Conservation (phyloP, 768 basidiomycete species). For the Lactarius tabidus region DNA sequence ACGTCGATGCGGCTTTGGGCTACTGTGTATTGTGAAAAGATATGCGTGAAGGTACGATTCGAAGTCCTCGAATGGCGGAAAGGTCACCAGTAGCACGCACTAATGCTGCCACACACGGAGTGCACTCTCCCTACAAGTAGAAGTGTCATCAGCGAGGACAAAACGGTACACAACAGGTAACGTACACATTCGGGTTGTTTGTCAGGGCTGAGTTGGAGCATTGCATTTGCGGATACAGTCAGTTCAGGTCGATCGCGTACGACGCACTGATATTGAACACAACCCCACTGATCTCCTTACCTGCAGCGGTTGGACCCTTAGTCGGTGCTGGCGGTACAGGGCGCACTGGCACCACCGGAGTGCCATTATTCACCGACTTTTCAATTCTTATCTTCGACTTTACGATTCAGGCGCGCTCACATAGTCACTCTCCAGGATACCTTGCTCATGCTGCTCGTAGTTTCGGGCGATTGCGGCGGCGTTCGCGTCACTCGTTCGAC, state of each 20-base stretch:
- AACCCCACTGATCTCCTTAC: constrained; percentile 65
- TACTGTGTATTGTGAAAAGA: constrained; percentile 63
- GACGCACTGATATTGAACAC: constrained; percentile 64
- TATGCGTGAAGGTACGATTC: constrained; percentile 81
- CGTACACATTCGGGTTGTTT: constrained; percentile 74
- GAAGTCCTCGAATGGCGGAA: constrained; percentile 91
- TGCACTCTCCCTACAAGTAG: constrained; percentile 58
- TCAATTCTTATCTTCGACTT: constrained; percentile 7
- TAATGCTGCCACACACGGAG: constrained; percentile 93
- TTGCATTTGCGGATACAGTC: constrained; percentile 48
- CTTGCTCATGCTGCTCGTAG: constrained; percentile 8
- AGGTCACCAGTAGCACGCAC: constrained; percentile 86
- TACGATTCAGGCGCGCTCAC: constrained; percentile 21
- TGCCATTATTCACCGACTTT: background rate
- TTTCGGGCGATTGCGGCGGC: constrained; percentile 18
- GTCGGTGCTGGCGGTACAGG: constrained; percentile 11
- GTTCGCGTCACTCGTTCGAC: constrained; percentile 54
- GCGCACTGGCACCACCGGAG: background rate
- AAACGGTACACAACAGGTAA: constrained; percentile 27
- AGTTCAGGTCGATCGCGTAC: constrained; percentile 8
- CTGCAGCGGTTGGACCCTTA: constrained; percentile 31
- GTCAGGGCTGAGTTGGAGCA: constrained; percentile 75
- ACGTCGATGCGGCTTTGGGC: constrained; percentile 78
- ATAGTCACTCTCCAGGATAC: constrained; percentile 25
- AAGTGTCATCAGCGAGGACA: background rate